Base-by-base conservation (phyloP, 2,329 filamentous ascomycete species). In the Paraphaeosphaeria sporulosa region DNA sequence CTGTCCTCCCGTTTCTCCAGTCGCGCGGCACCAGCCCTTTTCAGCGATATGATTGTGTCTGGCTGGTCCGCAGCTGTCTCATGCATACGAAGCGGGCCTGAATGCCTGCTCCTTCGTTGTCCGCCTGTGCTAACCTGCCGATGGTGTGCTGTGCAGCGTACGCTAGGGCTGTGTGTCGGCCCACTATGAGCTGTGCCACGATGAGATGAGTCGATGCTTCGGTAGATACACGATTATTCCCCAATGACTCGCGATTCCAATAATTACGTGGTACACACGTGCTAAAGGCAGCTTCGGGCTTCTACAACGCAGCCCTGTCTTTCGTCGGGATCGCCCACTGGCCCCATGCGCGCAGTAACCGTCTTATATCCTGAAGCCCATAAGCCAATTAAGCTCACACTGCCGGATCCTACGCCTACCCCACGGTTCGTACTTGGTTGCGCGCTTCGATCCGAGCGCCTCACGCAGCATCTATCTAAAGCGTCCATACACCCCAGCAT, bases 321-420 rank as follows among this genome's bases (percentile, higher is more conserved):
- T 42, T 25, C 43, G 48, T 61, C 43, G 60, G 62, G 62, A 50
- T 58, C 56, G 40, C 49, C 30, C 46, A 19, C 21, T 12, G 40
- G 47, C 50, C 56, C 15, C 48, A 43, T 56, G 50, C 47, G 55
- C 51, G 43, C 42, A 50, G 57, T 57, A 58, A 59, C 59, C 57
- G 52, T 58, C 60, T 32, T 59, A 54, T 57, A 65, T 60, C 61
- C 63, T 65, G 46, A 60, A 40, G 57, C 23, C 61, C 57, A 61
- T 66, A 64, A 67, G 64, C 66, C 60, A 68, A 70, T 68, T 50
- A 68, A 67, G 67, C 62, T 62, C 64, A 59, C 61, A 63, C 65
- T 63, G 34, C 55, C 58, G 62, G 46, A 65, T 65, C 66, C 66
- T 67, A 52, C 54, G 44, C 23, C 43, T 53, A 43, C 40, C 60